phyloP scores from a whole-genome alignment of 2,329 filamentous ascomycete species.

The Claviceps purpurea region DNA sequence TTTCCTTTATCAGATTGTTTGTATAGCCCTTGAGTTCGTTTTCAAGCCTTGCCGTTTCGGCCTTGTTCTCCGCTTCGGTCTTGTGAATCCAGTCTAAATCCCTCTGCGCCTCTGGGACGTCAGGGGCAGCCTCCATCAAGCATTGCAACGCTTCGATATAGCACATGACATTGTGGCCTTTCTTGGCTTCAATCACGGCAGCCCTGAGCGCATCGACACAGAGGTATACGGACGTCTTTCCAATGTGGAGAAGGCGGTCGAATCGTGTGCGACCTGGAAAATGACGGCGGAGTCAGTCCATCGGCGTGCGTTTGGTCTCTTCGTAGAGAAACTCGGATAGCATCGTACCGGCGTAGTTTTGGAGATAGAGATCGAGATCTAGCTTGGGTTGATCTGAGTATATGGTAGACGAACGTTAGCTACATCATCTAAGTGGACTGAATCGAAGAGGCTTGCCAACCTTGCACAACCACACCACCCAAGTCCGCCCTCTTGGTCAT shows the following conservation, averaged over 20 bases:
- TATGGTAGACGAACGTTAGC: background rate
- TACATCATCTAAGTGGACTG: background rate
- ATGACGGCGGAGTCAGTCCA: background rate
- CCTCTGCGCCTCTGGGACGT: slow-evolving; percentile 50
- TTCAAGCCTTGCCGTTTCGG: slow-evolving; percentile 65
- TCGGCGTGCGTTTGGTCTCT: background rate
- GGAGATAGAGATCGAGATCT: slow-evolving; percentile 80
- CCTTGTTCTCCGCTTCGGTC: slow-evolving; percentile 51
- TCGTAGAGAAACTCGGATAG: background rate
- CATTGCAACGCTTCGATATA: slow-evolving; percentile 58
- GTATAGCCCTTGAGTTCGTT: slow-evolving; percentile 82
- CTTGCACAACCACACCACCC: slow-evolving; percentile 34
- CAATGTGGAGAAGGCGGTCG: slow-evolving; percentile 72
- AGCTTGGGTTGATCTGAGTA: slow-evolving; percentile 64
- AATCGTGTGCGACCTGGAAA: slow-evolving; percentile 61
- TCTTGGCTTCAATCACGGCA: slow-evolving; percentile 63
- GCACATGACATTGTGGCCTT: slow-evolving; percentile 55
- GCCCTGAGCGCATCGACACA: slow-evolving; percentile 68
- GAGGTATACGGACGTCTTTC: slow-evolving; percentile 61
- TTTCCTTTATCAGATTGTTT: slow-evolving; percentile 95
- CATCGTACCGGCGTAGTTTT: slow-evolving; percentile 66
- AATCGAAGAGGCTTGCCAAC: slow-evolving; percentile 16
- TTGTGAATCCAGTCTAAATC: slow-evolving; percentile 67
- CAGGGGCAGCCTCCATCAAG: slow-evolving; percentile 48
- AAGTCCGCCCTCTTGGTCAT: slow-evolving; percentile 33